Conservation (phyloP, 2,329 filamentous ascomycete species). For the Cladosporium phlei region DNA sequence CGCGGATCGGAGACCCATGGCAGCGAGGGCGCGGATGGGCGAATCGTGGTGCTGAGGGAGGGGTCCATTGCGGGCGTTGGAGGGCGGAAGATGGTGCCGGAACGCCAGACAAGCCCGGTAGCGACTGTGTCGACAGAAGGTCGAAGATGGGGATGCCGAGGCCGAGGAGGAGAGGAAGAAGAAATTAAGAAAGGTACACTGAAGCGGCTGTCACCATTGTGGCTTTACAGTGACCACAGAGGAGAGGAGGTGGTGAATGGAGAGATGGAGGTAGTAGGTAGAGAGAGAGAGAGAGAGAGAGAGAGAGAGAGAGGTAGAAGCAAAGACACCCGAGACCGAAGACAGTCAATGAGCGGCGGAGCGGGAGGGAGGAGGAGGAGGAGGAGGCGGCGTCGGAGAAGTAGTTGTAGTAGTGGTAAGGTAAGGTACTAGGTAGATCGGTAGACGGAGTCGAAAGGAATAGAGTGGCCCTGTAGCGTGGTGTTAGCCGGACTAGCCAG, state of each 20-base stretch:
- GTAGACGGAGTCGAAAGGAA: not conserved
- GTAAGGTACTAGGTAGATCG: not conserved
- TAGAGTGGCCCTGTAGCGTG: not conserved
- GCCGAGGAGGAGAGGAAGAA: constrained; percentile 5
- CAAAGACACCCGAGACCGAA: too few species aligned
- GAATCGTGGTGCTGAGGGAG: constrained; percentile 5
- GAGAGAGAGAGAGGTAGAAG: not conserved
- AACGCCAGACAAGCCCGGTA: constrained; percentile 5
- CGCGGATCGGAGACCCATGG: constrained; percentile 36
- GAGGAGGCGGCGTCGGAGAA: not conserved
- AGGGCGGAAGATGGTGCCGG: not conserved
- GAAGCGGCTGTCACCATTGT: constrained; percentile 12
- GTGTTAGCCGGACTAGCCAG: too few species aligned
- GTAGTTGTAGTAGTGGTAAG: not conserved
- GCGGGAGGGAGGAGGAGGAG: not conserved
- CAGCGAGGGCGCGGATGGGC: constrained; percentile 13
- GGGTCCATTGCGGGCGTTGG: constrained; percentile 8
- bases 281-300: not conserved
- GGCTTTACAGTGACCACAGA: constrained; percentile 8
- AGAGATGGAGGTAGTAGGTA: not conserved
- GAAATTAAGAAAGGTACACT: constrained; percentile 7
- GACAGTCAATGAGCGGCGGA: not conserved
- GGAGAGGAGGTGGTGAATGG: not conserved
- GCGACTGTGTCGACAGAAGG: constrained; percentile 14
- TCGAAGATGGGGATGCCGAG: too few species aligned